Conservation (phyloP, 768 basidiomycete species). For the Podaxis mareebaensis region DNA sequence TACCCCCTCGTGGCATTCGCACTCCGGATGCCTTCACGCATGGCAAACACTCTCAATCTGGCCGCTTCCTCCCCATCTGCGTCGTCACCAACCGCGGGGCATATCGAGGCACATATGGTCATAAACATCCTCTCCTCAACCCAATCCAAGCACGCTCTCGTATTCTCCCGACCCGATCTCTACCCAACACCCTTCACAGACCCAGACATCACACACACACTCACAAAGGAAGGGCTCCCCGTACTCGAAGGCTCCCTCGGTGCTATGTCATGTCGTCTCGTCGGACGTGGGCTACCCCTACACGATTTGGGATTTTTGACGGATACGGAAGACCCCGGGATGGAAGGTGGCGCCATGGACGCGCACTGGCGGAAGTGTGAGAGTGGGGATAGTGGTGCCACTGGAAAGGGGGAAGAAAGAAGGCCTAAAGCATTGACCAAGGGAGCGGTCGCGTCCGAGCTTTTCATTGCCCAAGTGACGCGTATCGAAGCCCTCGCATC, state of each 20-base stretch:
- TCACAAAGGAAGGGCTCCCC: conserved; percentile 57
- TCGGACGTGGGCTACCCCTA: conserved; percentile 61
- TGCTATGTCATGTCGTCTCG: conserved; percentile 69
- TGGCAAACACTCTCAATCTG: conserved; percentile 63
- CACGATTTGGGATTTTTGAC: conserved; percentile 48
- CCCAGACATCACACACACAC: conserved; percentile 34
- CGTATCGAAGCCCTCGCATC: conserved; percentile 14
- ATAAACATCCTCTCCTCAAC: conserved; percentile 77
- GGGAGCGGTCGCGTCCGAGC: conserved; percentile 6
- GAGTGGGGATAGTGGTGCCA: background rate
- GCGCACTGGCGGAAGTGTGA: background rate
- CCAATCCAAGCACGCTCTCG: conserved; percentile 61
- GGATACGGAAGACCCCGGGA: conserved; percentile 2
- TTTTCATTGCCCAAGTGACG: conserved; percentile 16
- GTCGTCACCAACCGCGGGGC: conserved; percentile 12
- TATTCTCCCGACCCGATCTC: conserved; percentile 75
- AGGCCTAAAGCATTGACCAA: background rate
- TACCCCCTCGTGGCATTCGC: conserved; percentile 88
- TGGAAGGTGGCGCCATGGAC: background rate
- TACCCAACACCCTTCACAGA: conserved; percentile 57
- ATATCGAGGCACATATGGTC: conserved; percentile 55
- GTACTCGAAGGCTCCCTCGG: conserved; percentile 64
- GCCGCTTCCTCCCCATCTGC: conserved; percentile 17
- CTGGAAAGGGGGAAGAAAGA: conserved; percentile 5
- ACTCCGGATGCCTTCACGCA: conserved; percentile 84